Evolutionary conservation across 805 yeast genomes (phyloP), one percentile per base, ranked within the genome.

Genomic region (Ogataea henricii): DNA sequence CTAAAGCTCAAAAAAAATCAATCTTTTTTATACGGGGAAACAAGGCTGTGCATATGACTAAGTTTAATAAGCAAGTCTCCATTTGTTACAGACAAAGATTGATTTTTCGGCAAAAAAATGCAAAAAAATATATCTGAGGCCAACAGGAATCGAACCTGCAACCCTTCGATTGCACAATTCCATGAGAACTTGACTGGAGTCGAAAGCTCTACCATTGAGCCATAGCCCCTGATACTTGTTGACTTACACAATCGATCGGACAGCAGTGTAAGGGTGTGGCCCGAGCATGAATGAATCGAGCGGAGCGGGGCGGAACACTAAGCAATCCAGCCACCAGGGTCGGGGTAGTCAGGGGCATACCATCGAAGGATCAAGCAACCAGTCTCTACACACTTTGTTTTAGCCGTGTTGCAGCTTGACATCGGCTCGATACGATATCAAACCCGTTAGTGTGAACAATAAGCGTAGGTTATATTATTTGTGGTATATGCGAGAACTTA

Each of bases 131-230:
- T 63, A 52, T 47, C 56, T 80, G 85, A 80, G 83, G 81, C 85
- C 84, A 85, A 82, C 88, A 82, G 87, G 88, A 82, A 80, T 82
- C 79, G 88, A 82, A 82, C 88, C 87, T 82, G 87, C 88, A 82
- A 78, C 88, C 88, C 81, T 82, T 80, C 82, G 88, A 81, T 81
- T 67, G 70, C 78, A 72, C 55, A 52, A 59, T 60, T 62, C 71
- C 69, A 40, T n/a, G 23, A 39, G 48, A 47, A 43, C 42, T 36
- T 46, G 56, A 64, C 79, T 80, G 85, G 85, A 80, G 82, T 80
- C 85, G 81, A 81, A 81, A 78, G 85, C 85, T 80, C 85, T 80
- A 80, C 85, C 85, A 80, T 81, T 80, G 85, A 80, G 85, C 85
- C 85, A 79, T 82, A 81, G 82, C 83, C 75, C 79, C 82, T 69